These are phyloP conservation scores for Ophiostoma himal-ulmi DNA, from an alignment of 2,329 filamentous ascomycete genomes.

Conservation along the genomic window DNA sequence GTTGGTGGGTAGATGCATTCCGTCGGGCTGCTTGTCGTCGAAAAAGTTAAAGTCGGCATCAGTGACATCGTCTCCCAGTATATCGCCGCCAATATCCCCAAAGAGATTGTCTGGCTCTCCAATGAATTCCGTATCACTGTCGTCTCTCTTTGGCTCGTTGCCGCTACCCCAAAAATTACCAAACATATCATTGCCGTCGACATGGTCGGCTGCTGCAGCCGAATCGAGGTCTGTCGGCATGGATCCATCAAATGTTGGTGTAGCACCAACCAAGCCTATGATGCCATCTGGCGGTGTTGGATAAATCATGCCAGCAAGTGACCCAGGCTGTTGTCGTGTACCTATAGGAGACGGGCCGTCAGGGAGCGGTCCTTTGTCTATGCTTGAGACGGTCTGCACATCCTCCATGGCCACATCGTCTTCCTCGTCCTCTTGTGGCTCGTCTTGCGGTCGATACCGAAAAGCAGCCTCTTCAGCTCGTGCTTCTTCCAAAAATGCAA, in stretches of 20 bases:
- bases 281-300: constrained; percentile 65
- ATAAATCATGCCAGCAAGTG: constrained; percentile 46
- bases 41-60: constrained; percentile 83
- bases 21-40: constrained; percentile 53
- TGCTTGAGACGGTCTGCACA: constrained; percentile 13
- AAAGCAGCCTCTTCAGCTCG: constrained; percentile 19
- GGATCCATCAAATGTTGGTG: constrained; percentile 52
- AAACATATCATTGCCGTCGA: constrained; percentile 32
- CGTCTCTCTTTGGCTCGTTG: constrained; percentile 45
- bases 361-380: constrained; percentile 17
- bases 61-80: constrained; percentile 71
- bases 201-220: constrained; percentile 27
- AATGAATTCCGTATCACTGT: constrained; percentile 38
- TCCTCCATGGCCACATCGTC: constrained; percentile 24
- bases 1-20: neutral
- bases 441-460: neutral
- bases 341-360: constrained; percentile 41
- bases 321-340: constrained; percentile 45
- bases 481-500: constrained; percentile 22
- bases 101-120: constrained; percentile 56
- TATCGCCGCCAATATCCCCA: constrained; percentile 61
- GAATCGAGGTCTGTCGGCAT: constrained; percentile 38
- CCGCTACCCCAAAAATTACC: constrained; percentile 38
- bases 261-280: constrained; percentile 47
- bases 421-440: constrained; percentile 5